Evolutionary conservation across 2,329 filamentous ascomycete genomes (phyloP).

Genomic region (Chaetomiaceae sp.): DNA sequence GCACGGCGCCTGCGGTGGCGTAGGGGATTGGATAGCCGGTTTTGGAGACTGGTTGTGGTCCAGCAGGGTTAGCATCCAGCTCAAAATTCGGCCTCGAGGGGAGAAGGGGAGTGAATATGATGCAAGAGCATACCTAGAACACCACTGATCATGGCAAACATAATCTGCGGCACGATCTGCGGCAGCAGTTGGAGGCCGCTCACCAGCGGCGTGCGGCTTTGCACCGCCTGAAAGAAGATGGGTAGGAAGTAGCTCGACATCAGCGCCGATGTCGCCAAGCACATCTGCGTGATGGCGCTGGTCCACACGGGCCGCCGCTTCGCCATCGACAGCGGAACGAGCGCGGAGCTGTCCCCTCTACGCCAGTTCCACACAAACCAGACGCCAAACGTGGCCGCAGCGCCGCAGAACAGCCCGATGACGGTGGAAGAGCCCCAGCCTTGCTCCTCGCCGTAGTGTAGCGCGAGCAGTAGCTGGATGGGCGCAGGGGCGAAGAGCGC

Average conservation of each 20-base stretch:
- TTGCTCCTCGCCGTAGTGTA: background rate
- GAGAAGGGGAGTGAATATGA: no score
- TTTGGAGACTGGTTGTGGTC: background rate
- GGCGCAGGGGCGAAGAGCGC: background rate
- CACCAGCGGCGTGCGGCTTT: background rate
- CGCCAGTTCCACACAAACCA: background rate
- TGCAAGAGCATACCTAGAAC: no score
- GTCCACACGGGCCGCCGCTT: background rate
- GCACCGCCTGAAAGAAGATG: slow-evolving; percentile 3
- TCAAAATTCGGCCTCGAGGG: no score
- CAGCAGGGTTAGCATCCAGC: no score
- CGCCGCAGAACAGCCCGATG: slow-evolving; percentile 1
- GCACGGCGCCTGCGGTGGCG: background rate
- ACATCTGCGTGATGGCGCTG: background rate
- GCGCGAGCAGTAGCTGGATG: background rate
- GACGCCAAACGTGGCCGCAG: background rate
- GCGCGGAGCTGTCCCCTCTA: background rate
- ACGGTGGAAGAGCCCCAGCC: background rate
- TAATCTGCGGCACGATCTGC: background rate
- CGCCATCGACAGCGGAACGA: background rate
- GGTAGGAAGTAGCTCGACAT: slow-evolving; percentile 1
- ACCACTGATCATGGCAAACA: background rate
- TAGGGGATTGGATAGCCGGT: background rate
- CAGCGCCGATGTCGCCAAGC: background rate
- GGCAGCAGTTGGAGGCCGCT: slow-evolving; percentile 1